A percentile compares a stretch with the other conserved stretches of the same genome.
Conservation (phyloP, 2,329 filamentous ascomycete genomes). For the Colletotrichum sp. region DNA sequence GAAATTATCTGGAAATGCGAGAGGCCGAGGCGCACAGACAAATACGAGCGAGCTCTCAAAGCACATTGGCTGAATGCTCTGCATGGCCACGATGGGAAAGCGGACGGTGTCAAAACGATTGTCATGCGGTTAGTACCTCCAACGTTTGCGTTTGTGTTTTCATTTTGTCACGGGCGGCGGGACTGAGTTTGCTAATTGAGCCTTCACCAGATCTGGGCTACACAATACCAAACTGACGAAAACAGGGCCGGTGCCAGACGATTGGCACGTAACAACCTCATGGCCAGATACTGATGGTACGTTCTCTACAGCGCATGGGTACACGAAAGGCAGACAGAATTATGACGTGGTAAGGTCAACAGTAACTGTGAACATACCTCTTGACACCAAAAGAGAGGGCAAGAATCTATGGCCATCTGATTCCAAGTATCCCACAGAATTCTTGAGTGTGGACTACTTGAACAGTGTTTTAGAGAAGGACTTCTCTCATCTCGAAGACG, state of each 20-base stretch:
- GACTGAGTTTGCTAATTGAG: too few relatives aligned
- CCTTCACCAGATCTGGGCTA: neutral
- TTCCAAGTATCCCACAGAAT: accelerated
- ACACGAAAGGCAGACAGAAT: neutral
- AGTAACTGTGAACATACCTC: neutral
- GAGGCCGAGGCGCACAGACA: too few relatives aligned
- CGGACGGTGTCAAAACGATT: accelerated
- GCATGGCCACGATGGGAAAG: neutral
- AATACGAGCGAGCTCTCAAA: neutral
- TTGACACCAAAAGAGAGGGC: accelerated
- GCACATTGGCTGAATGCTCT: neutral
- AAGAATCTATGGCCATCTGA: neutral
- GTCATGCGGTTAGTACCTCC: neutral
- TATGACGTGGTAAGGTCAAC: neutral
- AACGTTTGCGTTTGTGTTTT: too few relatives aligned
- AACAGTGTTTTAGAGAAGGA: neutral
- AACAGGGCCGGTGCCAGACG: neutral
- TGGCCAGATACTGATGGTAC: neutral
- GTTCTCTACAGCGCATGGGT: neutral
- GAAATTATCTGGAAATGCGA: too few relatives aligned
- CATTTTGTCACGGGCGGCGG: too few relatives aligned
- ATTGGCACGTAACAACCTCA: neutral
- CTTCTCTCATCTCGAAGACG: neutral
- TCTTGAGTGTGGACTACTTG: neutral
- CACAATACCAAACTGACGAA: neutral